Evolutionary conservation across 768 basidiomycete genomes (phyloP).

Genomic region (Lentinula raphanica): DNA sequence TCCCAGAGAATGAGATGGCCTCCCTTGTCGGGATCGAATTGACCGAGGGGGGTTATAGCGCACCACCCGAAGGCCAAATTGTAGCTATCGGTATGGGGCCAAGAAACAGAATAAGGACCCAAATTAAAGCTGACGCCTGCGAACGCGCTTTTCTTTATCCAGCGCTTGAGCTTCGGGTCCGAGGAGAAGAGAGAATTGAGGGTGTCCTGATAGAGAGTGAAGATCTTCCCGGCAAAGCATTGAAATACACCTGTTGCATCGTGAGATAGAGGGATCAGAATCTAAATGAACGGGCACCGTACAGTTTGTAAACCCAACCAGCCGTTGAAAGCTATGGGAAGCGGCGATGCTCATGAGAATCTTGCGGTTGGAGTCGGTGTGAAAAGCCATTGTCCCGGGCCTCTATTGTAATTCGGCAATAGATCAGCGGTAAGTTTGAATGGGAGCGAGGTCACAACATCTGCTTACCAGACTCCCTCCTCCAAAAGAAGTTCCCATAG

Average conservation of each 20-base stretch:
- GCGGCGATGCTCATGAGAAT: not conserved
- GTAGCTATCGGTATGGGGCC: not conserved
- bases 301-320: not conserved
- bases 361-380: no score
- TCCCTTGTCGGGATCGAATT: not conserved
- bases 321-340: not conserved
- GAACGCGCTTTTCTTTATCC: not conserved
- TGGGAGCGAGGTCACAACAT: not conserved
- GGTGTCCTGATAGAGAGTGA: not conserved
- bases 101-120: not conserved
- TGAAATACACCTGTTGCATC: not conserved
- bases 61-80: constrained; percentile 6
- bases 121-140: not conserved
- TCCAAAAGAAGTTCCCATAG: not conserved
- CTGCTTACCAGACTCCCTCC: not conserved
- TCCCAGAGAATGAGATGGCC: no score
- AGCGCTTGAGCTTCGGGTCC: not conserved
- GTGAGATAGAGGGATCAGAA: not conserved
- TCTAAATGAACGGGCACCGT: not conserved
- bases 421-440: not conserved
- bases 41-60: constrained; percentile 1
- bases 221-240: not conserved
- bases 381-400: no score
- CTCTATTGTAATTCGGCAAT: not conserved
- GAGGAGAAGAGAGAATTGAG: not conserved